phyloP scores from a whole-genome alignment of 2,329 filamentous ascomycete genomes.

The Stagonosporopsis vannaccii region DNA sequence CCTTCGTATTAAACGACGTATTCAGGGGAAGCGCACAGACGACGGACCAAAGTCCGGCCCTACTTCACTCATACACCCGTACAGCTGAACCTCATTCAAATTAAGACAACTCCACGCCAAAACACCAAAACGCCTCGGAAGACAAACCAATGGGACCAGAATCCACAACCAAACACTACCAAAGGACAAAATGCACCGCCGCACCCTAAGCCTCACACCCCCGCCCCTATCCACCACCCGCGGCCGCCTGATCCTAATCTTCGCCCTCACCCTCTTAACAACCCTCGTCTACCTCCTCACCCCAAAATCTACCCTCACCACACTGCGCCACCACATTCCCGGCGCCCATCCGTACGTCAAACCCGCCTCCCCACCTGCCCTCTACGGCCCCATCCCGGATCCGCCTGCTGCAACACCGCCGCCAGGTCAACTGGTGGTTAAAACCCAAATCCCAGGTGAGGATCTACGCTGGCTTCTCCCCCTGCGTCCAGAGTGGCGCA shows the following conservation, averaged over 20 bases:
- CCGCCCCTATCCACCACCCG: neutral
- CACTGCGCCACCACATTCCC: neutral
- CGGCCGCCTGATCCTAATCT: neutral
- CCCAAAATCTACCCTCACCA: neutral
- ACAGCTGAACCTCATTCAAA: neutral
- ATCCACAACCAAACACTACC: neutral
- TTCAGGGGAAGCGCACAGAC: conserved; percentile 19
- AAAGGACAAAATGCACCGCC: neutral
- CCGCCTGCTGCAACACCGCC: conserved; percentile 3
- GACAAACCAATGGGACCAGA: neutral
- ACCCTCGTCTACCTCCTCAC: conserved; percentile 2
- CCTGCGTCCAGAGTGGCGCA: conserved; percentile 46
- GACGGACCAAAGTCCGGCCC: conserved; percentile 9
- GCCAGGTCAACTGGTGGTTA: conserved; percentile 20
- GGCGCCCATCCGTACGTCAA: conserved; percentile 22
- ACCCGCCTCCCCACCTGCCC: neutral
- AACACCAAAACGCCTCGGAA: neutral
- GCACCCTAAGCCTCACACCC: neutral
- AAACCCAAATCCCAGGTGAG: conserved; percentile 21
- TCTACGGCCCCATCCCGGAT: conserved; percentile 4
- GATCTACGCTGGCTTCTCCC: conserved; percentile 25
- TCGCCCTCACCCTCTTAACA: neutral
- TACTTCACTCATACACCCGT: neutral
- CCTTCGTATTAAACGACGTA: neutral
- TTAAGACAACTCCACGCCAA: neutral